Percentiles rank a stretch among this genome's conserved stretches.
phyloP scores from a whole-genome alignment of 495 filamentous ascomycete species.

The Lasiosphaeriaceae sp. region DNA sequence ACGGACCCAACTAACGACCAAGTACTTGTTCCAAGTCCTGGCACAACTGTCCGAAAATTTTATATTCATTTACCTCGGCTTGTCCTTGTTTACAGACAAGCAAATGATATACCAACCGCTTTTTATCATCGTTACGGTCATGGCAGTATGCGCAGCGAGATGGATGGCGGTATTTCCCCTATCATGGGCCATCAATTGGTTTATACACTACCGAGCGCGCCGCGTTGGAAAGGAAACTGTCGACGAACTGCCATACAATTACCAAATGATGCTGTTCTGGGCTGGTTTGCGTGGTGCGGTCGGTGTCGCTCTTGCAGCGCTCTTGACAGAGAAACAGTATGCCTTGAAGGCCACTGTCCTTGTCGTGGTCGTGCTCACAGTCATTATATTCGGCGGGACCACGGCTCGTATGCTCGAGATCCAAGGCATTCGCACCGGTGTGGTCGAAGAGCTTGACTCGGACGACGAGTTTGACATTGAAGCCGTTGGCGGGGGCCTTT shows the following conservation, averaged over 20 bases:
- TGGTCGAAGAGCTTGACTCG: slow-evolving; percentile 92
- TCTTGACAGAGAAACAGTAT: slow-evolving; percentile 72
- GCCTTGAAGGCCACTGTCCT: slow-evolving; percentile 86
- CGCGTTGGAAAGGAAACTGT: slow-evolving; percentile 69
- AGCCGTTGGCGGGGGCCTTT: slow-evolving; percentile 68
- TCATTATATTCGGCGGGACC: slow-evolving; percentile 97
- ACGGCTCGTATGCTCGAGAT: slow-evolving; percentile 99
- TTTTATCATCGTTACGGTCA: slow-evolving; percentile 87
- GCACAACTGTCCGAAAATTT: slow-evolving; percentile 98
- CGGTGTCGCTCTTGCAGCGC: slow-evolving; percentile 91
- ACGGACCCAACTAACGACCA: slow-evolving; percentile 93
- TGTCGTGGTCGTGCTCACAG: slow-evolving; percentile 93
- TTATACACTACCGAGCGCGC: slow-evolving; percentile 84
- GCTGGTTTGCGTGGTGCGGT: slow-evolving; percentile 93
- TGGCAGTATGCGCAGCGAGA: slow-evolving; percentile 86
- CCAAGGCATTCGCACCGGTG: slow-evolving; percentile 86
- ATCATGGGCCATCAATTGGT: slow-evolving; percentile 85
- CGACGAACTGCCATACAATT: slow-evolving; percentile 87
- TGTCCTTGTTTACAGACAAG: slow-evolving; percentile 88
- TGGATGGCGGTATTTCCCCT: slow-evolving; percentile 94
- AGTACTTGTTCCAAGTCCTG: slow-evolving; percentile 93
- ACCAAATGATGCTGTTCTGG: slow-evolving; percentile 99
- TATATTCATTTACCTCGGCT: slow-evolving; percentile 96
- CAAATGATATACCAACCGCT: slow-evolving; percentile 87
- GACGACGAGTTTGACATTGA: slow-evolving; percentile 99